phyloP scores from a whole-genome alignment of 352 stramenopile species.

The Globisporangium canariense region DNA sequence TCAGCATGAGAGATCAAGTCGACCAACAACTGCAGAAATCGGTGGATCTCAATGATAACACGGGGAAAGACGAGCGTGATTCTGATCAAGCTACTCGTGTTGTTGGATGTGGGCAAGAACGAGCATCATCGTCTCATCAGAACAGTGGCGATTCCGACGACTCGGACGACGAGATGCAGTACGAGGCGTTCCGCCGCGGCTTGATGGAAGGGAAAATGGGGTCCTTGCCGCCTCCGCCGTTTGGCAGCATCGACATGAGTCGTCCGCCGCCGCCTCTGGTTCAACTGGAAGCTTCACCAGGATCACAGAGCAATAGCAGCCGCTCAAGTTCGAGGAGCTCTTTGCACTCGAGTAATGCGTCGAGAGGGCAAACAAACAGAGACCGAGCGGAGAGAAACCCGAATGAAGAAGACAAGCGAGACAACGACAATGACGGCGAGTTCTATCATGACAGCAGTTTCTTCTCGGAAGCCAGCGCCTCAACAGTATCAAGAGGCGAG shows the following conservation, averaged over 20 bases:
- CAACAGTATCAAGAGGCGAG: background rate
- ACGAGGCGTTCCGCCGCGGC: constrained; percentile 13
- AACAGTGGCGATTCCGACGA: background rate
- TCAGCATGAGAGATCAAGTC: background rate
- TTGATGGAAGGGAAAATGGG: constrained; percentile 21
- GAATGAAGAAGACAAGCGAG: constrained; percentile 27
- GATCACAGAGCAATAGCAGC: constrained; percentile 1
- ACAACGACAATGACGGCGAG: constrained; percentile 9
- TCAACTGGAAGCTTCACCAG: background rate
- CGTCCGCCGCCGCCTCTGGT: constrained; percentile 17
- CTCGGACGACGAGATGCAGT: constrained; percentile 12
- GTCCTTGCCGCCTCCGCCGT: constrained; percentile 30
- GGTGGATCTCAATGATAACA: background rate
- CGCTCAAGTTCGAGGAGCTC: constrained; percentile 10
- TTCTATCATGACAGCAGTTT: constrained; percentile 12
- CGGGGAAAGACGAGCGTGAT: background rate
- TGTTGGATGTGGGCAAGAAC: background rate
- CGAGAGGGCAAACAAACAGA: background rate
- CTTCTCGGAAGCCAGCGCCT: constrained; percentile 1
- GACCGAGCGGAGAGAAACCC: background rate
- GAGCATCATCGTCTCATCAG: background rate
- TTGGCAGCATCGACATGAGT: constrained; percentile 45
- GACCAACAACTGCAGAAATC: constrained; percentile 2
- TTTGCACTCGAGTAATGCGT: background rate
- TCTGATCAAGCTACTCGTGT: background rate